Evolutionary conservation across 2,329 filamentous ascomycete genomes (phyloP), one percentile per base, ranked within the genome.

Genomic region (Dendryphion nanum): DNA sequence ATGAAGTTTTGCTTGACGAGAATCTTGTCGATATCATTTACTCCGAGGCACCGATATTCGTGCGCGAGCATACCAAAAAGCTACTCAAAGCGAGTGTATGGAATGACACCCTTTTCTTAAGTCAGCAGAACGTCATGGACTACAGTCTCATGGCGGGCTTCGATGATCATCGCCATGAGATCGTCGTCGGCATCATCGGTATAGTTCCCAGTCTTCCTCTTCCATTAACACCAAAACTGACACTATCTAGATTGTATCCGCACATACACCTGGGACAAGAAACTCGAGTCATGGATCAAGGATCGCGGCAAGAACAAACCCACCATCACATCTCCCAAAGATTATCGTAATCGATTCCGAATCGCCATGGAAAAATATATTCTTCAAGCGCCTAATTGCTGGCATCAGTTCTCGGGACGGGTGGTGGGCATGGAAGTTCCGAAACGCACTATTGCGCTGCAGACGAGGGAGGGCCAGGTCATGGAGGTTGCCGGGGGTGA

Each of bases 1-100:
- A 97, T 51, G 93, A 98, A 67, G 93, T 98, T 3, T 78, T 98
- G 3, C 77, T 98, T 1, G 93, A 98, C 59, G 94, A 98, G 61
- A 98, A 98, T 67, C 93, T 98, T 78, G 93, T 98, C 7, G 94
- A 98, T 64, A 97, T 95, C 63, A 97, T 98, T 47, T 98, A 95
- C 47, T 55, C 49, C 56, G 93, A 98, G 63, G 94, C 88, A 2
- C 94, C 93, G 0, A 77, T 98, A 13, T 98, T 98, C 64, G 85
- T 91, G 7, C 82, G 94, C 32, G 93, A 98, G 64, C 91, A 98
- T 67, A 91, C 89, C 17, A 96, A 96, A 72, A 95, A 94, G 63
- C 77, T 97, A 10, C 79, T 98, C 20, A 82, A 89, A 45, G 86
- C 87, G 36, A 93, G 87, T 7, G 90, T 98, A 2, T 97, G 89